Evolutionary conservation across 83 land plant species (phyloP).

Genomic region (Picea abies): DNA sequence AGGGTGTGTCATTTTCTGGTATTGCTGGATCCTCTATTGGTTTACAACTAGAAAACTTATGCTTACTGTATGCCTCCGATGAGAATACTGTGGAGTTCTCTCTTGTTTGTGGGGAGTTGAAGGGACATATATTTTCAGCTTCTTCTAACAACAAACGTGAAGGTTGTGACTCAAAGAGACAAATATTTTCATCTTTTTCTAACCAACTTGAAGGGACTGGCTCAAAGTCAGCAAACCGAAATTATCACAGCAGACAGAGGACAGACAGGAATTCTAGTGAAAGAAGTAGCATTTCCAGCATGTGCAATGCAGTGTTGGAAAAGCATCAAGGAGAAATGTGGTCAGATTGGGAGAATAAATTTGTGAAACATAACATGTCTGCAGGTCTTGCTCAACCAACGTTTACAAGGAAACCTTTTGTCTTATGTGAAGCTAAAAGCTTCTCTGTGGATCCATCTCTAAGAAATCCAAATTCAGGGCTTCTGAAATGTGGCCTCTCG

Average conservation of each 20-base stretch:
- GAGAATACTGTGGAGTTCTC: conserved; percentile 1
- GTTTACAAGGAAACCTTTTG: not conserved
- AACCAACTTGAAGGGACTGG: no score
- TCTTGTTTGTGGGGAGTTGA: conserved; percentile 12
- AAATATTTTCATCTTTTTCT: not conserved
- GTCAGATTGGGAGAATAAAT: conserved; percentile 11
- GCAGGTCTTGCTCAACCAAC: not conserved
- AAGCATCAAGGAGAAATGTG: conserved; percentile 4
- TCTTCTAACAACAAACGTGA: not conserved
- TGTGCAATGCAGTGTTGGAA: not conserved
- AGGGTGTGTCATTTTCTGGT: conserved; percentile 8
- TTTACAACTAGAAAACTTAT: not conserved
- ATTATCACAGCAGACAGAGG: not conserved
- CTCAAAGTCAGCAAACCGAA: not conserved
- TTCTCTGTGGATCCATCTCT: conserved; percentile 4
- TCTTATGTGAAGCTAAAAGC: conserved; percentile 4
- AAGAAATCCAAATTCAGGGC: conserved; percentile 1
- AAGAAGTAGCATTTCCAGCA: not conserved
- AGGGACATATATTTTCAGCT: conserved; percentile 2
- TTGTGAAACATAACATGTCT: not conserved
- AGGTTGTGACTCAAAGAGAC: not conserved
- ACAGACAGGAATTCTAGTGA: not conserved
- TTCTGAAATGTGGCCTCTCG: not conserved
- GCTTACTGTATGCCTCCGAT: conserved; percentile 1
- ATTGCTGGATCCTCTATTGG: not conserved